These are phyloP conservation scores for Homolaphlyctis polyrhiza DNA, from an alignment of 371 early-diverging fungal genomes.

Conservation along the genomic window DNA sequence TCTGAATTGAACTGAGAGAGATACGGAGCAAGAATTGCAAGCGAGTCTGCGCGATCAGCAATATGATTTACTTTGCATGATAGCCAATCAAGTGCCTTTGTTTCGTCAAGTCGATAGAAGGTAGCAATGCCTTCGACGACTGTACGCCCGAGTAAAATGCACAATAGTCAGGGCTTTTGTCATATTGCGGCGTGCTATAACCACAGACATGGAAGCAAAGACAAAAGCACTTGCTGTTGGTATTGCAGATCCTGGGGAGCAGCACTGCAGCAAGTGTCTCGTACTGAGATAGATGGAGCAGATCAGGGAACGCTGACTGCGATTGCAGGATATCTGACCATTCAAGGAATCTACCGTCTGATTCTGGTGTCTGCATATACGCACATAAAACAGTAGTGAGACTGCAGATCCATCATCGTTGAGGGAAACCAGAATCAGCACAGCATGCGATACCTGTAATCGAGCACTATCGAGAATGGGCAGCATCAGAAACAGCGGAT, in stretches of 20 bases:
- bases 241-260: conserved; percentile 10
- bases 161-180: no score
- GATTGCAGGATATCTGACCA: conserved; percentile 24
- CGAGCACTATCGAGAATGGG: conserved; percentile 25
- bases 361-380: conserved; percentile 12
- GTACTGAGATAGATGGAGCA: background rate
- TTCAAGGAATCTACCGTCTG: conserved; percentile 11
- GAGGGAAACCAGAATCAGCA: no score
- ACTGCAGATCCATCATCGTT: background rate
- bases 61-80: conserved; percentile 15
- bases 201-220: background rate
- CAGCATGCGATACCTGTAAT: no score
- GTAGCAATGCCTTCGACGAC: background rate
- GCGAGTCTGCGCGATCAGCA: background rate
- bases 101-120: conserved; percentile 21
- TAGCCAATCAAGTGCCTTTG: conserved; percentile 22
- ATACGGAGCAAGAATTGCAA: no score
- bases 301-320: conserved; percentile 5
- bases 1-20: no score
- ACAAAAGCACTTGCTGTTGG: background rate
- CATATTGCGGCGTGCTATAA: no score
- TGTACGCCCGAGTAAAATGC: no score
- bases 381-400: background rate
- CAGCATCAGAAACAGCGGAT: conserved; percentile 24
- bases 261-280: background rate